phyloP scores from a whole-genome alignment of 2,329 filamentous ascomycete species.

The Cladophialophora immunda region DNA sequence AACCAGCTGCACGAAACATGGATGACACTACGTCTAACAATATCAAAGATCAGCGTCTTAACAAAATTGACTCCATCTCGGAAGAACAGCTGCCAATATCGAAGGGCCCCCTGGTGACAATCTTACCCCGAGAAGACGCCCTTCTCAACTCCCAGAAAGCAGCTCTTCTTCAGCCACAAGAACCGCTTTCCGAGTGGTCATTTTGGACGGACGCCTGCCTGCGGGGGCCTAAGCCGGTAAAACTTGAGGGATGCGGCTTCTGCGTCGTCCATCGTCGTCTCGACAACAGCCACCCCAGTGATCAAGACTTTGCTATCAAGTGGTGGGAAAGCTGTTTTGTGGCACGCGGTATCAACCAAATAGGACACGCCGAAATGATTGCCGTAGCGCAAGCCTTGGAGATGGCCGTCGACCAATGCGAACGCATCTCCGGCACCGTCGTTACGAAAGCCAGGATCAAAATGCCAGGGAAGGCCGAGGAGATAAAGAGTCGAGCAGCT shows the following conservation, averaged over 20 bases:
- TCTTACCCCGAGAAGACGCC: constrained; percentile 16
- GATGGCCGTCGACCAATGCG: constrained; percentile 26
- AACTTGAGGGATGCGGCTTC: constrained; percentile 53
- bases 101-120: constrained; percentile 3
- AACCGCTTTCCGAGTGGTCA: constrained; percentile 21
- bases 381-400: constrained; percentile 27
- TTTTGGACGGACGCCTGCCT: constrained; percentile 28
- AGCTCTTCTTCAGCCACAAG: constrained; percentile 23
- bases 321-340: constrained; percentile 29
- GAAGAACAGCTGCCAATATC: constrained; percentile 8
- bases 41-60: too few species aligned
- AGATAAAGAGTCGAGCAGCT: constrained; percentile 11
- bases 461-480: constrained; percentile 22
- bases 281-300: constrained; percentile 25
- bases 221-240: constrained; percentile 47
- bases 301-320: constrained; percentile 27
- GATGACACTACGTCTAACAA: too few species aligned
- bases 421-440: constrained; percentile 22
- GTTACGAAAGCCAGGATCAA: constrained; percentile 23
- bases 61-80: too few species aligned
- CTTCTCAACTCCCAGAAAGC: constrained; percentile 25
- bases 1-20: constrained; percentile 21
- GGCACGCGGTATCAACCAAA: constrained; percentile 20
- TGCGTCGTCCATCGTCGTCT: constrained; percentile 44
- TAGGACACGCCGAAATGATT: constrained; percentile 27